These are phyloP conservation scores for Taiozyma onychis DNA, from an alignment of 1,139 yeast species.

Conservation along the genomic window DNA sequence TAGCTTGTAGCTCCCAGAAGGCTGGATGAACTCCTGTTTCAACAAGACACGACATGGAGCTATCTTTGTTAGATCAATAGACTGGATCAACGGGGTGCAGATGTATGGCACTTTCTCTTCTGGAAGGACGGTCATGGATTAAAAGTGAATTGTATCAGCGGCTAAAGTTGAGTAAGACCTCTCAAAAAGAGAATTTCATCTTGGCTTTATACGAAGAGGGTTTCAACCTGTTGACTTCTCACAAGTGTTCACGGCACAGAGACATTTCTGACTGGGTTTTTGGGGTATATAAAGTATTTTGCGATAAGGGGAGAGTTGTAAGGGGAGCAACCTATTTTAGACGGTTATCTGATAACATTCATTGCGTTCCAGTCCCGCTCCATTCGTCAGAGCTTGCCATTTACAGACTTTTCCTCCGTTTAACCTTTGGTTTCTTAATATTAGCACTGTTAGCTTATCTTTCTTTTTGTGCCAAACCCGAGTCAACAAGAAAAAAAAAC, in stretches of 20 bases:
- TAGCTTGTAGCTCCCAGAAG: conserved; percentile 67
- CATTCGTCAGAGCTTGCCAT: background rate
- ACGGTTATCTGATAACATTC: background rate
- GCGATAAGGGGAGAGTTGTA: background rate
- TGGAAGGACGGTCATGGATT: conserved; percentile 8
- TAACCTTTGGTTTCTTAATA: background rate
- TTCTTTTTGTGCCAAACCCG: background rate
- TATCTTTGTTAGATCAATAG: conserved; percentile 27
- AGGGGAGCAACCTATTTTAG: background rate
- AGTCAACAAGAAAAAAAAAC: background rate
- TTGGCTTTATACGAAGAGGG: background rate
- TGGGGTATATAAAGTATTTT: background rate
- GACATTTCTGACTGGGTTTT: background rate
- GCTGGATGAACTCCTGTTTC: conserved; percentile 63
- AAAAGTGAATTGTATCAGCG: background rate
- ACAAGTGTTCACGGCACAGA: background rate
- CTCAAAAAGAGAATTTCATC: background rate
- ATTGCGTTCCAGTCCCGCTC: background rate
- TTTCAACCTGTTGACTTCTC: background rate
- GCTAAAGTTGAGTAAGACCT: background rate
- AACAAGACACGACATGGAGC: conserved; percentile 45
- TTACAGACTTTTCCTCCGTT: background rate
- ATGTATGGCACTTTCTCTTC: conserved; percentile 29
- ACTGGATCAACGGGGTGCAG: conserved; percentile 41
- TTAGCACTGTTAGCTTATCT: background rate